These are phyloP conservation scores for Pistacia vera DNA, from an alignment of 345 rosid genomes.

Conservation along the genomic window DNA sequence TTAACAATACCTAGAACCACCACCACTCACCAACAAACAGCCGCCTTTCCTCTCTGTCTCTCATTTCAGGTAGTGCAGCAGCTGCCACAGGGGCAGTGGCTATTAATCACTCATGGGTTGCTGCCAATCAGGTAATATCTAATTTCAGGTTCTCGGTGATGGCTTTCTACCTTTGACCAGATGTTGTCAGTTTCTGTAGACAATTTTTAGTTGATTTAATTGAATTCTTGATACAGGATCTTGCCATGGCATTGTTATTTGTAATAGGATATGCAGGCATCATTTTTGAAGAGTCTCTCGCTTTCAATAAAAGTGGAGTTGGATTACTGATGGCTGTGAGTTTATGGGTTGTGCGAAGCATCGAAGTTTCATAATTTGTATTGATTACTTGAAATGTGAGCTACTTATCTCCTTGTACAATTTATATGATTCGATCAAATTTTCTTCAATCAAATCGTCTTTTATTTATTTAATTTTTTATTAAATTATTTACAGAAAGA, in stretches of 20 bases:
- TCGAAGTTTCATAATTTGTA: constrained; percentile 39
- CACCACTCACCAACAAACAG: no score
- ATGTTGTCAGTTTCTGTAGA: constrained; percentile 2
- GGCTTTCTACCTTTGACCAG: background rate
- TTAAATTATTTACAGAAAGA: constrained; percentile 56
- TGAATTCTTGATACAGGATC: constrained; percentile 60
- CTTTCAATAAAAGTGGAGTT: constrained; percentile 96
- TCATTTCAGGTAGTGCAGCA: constrained; percentile 33
- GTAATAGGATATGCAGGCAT: constrained; percentile 81
- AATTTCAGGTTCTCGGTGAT: background rate
- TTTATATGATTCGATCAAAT: constrained; percentile 7
- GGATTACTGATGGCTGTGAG: constrained; percentile 97
- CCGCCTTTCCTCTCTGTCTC: no score
- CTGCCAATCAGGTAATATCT: constrained; percentile 73
- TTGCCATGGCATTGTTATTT: constrained; percentile 92
- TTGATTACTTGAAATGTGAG: constrained; percentile 59
- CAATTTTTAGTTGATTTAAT: constrained; percentile 22
- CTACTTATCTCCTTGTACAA: constrained; percentile 9
- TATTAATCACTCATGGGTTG: constrained; percentile 94
- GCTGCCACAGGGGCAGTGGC: constrained; percentile 84
- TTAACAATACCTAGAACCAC: no score
- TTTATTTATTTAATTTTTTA: constrained; percentile 15
- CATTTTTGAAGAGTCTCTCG: constrained; percentile 89
- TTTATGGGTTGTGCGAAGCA: constrained; percentile 87
- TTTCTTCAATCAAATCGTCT: background rate